phyloP scores from a whole-genome alignment of 139 green algal genomes.

The Chlorella sp. region DNA sequence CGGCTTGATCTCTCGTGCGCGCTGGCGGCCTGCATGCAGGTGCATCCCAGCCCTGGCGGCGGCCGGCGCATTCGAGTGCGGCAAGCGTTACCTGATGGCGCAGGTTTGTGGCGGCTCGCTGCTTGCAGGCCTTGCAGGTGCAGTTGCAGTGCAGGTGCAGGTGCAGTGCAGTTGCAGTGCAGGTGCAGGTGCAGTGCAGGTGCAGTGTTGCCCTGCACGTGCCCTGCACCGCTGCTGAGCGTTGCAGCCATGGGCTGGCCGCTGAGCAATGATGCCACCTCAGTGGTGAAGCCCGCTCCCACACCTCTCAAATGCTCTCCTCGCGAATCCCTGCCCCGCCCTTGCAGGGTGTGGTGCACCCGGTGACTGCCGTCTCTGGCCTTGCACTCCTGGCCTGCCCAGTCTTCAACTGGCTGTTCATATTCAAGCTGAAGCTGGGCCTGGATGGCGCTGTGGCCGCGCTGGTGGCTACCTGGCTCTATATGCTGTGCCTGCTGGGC shows the following conservation, averaged over 20 bases:
- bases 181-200: too few species aligned
- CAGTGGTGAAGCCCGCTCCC: too few species aligned
- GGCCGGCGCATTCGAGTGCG: slow-evolving; percentile 48
- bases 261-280: too few species aligned
- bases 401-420: slow-evolving; percentile 55
- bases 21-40: too few species aligned
- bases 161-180: too few species aligned
- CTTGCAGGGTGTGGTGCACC: slow-evolving; percentile 61
- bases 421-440: slow-evolving; percentile 48
- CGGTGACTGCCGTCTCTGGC: slow-evolving; percentile 48
- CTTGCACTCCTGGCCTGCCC: slow-evolving; percentile 13
- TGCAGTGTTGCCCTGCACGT: too few species aligned
- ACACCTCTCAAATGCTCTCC: too few species aligned
- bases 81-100: slow-evolving; percentile 66
- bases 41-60: slow-evolving; percentile 56
- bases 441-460: slow-evolving; percentile 75
- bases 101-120: slow-evolving; percentile 16
- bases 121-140: background rate
- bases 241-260: too few species aligned
- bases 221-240: too few species aligned
- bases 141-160: too few species aligned
- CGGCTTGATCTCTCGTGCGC: too few species aligned
- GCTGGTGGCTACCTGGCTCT: slow-evolving; percentile 50
- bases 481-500: slow-evolving; percentile 32
- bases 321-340: too few species aligned